phyloP scores from a whole-genome alignment of 306 rosid genomes.

The Inga oerstediana region DNA sequence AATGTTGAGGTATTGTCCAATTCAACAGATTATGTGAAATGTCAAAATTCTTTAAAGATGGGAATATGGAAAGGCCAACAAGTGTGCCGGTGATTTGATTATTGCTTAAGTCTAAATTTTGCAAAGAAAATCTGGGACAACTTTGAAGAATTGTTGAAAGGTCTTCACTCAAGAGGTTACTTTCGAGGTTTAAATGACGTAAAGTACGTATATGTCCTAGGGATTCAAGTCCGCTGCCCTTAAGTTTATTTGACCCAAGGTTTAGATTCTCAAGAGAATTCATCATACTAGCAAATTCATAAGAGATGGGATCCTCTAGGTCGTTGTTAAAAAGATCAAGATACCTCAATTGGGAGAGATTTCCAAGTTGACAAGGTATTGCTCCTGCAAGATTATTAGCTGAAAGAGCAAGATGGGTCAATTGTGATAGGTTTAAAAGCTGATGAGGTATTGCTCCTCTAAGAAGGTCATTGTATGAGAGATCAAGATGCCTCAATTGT shows the following conservation, averaged over 20 bases:
- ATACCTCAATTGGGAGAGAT: too few species aligned
- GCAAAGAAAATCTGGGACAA: not conserved
- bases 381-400: too few species aligned
- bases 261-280: not conserved
- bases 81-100: conserved; percentile 16
- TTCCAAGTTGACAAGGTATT: too few species aligned
- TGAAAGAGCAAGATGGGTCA: too few species aligned
- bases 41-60: not conserved
- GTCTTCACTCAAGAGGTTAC: not conserved
- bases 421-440: too few species aligned
- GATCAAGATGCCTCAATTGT: not conserved
- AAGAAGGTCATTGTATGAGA: too few species aligned
- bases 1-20: not conserved
- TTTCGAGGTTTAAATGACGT: rapidly evolving
- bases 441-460: not conserved
- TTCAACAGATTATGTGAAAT: not conserved
- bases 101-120: not conserved
- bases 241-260: not conserved
- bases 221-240: not conserved
- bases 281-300: not conserved
- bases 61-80: not conserved
- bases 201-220: not conserved
- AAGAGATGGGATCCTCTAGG: not conserved
- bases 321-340: too few species aligned
- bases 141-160: not conserved